phyloP scores from a whole-genome alignment of 805 yeast genomes.

The fission yeast (Schizosaccharomyces pombe) region DNA sequence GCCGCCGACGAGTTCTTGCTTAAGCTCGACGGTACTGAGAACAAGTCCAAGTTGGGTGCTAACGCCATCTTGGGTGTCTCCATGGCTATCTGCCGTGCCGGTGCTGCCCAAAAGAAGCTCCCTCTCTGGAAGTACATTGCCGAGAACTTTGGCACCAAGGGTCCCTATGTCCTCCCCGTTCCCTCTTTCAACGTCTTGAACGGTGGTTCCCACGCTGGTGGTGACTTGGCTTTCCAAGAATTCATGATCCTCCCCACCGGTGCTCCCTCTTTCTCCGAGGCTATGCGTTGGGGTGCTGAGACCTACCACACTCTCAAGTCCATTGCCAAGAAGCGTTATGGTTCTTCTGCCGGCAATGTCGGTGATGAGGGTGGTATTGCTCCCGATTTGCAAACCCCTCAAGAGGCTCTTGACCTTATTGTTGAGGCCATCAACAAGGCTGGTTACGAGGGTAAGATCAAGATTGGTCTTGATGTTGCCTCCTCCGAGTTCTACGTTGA shows the following conservation, averaged over 20 bases:
- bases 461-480: constrained; percentile 88
- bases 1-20: constrained; percentile 68
- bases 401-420: constrained; percentile 91
- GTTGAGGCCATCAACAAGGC: constrained; percentile 72
- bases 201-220: constrained; percentile 99
- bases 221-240: constrained; percentile 96
- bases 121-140: constrained; percentile 87
- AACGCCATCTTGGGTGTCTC: constrained; percentile 97
- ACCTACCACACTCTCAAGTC: constrained; percentile 92
- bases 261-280: constrained; percentile 80
- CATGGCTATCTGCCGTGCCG: constrained; percentile 90
- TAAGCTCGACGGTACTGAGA: constrained; percentile 84
- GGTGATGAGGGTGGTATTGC: constrained; percentile 99
- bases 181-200: constrained; percentile 95
- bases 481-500: constrained; percentile 95
- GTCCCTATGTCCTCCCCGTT: constrained; percentile 87
- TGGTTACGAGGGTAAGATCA: constrained; percentile 82
- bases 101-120: constrained; percentile 79
- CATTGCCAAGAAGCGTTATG: constrained; percentile 82
- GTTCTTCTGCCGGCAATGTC: constrained; percentile 96
- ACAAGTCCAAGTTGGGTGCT: constrained; percentile 91
- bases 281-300: constrained; percentile 89
- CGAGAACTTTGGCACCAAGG: constrained; percentile 49
- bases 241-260: constrained; percentile 95
- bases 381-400: constrained; percentile 84